A percentile compares a stretch with the other conserved stretches of the same genome.
These are phyloP conservation scores for Beauveria sp. DNA, from an alignment of 2,329 filamentous ascomycete species.

Conservation along the genomic window DNA sequence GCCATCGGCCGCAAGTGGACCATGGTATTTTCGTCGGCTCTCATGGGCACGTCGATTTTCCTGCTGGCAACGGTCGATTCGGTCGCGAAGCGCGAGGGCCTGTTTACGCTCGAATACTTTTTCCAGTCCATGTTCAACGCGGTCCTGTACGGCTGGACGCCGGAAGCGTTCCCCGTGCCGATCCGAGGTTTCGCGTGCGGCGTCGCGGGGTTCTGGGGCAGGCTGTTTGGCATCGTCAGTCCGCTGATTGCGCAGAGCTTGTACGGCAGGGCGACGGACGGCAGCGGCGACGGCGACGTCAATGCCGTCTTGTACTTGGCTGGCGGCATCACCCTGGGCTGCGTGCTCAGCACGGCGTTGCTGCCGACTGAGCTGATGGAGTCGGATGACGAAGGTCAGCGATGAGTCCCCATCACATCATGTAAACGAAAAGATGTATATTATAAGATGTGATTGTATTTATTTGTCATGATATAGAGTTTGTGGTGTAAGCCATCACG, in stretches of 20 bases:
- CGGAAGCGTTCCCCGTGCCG: conserved; percentile 49
- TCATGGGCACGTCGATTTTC: conserved; percentile 40
- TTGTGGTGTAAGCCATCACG: neutral
- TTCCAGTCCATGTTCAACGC: conserved; percentile 33
- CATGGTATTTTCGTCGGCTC: conserved; percentile 33
- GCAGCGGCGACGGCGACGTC: conserved; percentile 26
- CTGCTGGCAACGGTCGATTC: conserved; percentile 35
- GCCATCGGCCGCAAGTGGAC: conserved; percentile 35
- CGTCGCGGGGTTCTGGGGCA: conserved; percentile 50
- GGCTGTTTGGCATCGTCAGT: conserved; percentile 50
- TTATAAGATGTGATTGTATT: neutral
- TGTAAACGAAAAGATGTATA: neutral
- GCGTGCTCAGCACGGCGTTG: conserved; percentile 41
- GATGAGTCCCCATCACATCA: neutral
- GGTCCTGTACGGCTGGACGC: conserved; percentile 39
- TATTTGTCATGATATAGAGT: neutral
- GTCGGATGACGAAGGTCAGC: conserved; percentile 21
- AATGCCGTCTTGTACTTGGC: conserved; percentile 49
- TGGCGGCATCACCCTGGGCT: conserved; percentile 45
- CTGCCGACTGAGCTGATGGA: conserved; percentile 34
- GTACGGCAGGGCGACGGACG: conserved; percentile 22
- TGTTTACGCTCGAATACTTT: conserved; percentile 37
- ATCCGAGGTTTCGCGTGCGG: conserved; percentile 49
- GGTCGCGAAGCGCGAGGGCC: conserved; percentile 27
- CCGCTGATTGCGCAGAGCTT: conserved; percentile 45